Conservation (phyloP, 2,329 filamentous ascomycete genomes). For the Zymoseptoria ardabiliae region DNA sequence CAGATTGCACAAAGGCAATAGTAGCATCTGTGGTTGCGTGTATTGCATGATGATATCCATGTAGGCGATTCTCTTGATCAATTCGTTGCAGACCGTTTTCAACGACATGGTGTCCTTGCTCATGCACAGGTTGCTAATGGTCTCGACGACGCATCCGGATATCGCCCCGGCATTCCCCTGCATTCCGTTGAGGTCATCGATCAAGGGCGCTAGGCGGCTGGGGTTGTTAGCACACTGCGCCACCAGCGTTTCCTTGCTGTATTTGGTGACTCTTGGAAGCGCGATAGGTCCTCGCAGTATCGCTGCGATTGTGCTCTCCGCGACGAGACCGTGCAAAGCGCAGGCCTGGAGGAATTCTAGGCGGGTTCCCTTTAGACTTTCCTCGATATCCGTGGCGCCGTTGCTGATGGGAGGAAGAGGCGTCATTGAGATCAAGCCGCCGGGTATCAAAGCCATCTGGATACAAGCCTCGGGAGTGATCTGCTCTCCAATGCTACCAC, state of each 20-base stretch:
- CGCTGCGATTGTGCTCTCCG: constrained; percentile 66
- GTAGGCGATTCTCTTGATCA: constrained; percentile 64
- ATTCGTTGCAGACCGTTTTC: constrained; percentile 62
- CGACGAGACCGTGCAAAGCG: constrained; percentile 77
- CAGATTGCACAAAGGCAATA: constrained; percentile 66
- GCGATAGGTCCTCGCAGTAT: constrained; percentile 78
- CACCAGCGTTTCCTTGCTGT: constrained; percentile 70
- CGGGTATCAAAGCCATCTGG: constrained; percentile 54
- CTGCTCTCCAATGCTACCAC: constrained; percentile 50
- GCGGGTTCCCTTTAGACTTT: constrained; percentile 58
- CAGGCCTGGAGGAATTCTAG: constrained; percentile 87
- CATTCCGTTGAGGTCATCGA: constrained; percentile 79
- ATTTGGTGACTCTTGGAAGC: constrained; percentile 64
- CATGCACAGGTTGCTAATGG: constrained; percentile 54
- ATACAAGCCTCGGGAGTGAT: constrained; percentile 58
- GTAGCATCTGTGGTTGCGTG: constrained; percentile 59
- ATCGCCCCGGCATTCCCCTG: constrained; percentile 88
- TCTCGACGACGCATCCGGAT: constrained; percentile 55
- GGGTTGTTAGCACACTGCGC: constrained; percentile 70
- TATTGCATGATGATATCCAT: constrained; percentile 73
- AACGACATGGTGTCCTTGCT: constrained; percentile 75
- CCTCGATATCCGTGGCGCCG: constrained; percentile 47
- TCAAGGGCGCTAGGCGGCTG: constrained; percentile 65
- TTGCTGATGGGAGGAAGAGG: constrained; percentile 59
- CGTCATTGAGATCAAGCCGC: constrained; percentile 52